These are phyloP conservation scores for Debaryomyces singareniensis DNA, from an alignment of 1,139 yeast species.

Conservation along the genomic window DNA sequence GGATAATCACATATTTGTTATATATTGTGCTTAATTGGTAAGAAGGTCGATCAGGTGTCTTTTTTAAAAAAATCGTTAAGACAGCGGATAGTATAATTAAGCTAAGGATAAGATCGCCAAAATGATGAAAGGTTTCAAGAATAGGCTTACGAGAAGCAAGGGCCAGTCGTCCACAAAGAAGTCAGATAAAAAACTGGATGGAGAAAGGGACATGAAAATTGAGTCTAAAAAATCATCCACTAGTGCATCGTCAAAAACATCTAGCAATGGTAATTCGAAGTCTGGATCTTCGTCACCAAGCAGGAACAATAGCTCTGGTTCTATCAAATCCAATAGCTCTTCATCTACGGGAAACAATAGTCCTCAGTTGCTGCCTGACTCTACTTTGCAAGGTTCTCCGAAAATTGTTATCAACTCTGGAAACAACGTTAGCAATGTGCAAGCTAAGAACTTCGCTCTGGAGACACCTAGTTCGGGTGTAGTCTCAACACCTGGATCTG, in stretches of 20 bases:
- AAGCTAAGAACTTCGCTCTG: not conserved
- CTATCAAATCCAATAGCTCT: slow-evolving; percentile 17
- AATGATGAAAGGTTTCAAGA: slow-evolving; percentile 49
- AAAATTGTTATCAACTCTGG: slow-evolving; percentile 21
- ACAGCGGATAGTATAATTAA: no score
- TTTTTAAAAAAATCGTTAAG: no score
- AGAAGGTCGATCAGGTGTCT: no score
- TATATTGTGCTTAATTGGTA: no score
- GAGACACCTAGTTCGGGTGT: slow-evolving; percentile 10
- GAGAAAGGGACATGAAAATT: slow-evolving; percentile 16
- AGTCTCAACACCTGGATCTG: slow-evolving; percentile 11
- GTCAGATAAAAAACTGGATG: slow-evolving; percentile 26
- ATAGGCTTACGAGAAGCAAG: slow-evolving; percentile 41
- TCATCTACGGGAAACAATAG: slow-evolving; percentile 8
- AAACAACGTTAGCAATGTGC: slow-evolving; percentile 2
- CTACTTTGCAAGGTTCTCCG: slow-evolving; percentile 16
- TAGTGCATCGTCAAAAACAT: slow-evolving; percentile 14
- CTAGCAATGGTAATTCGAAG: slow-evolving; percentile 3
- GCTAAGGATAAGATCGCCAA: slow-evolving; percentile 10
- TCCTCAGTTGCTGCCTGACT: slow-evolving; percentile 8
- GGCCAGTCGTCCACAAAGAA: slow-evolving; percentile 34
- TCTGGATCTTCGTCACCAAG: slow-evolving; percentile 27
- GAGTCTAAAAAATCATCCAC: slow-evolving; percentile 7
- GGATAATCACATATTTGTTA: no score
- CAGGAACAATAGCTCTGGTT: slow-evolving; percentile 25